Evolutionary conservation across 2,329 filamentous ascomycete genomes (phyloP), one percentile per base, ranked within the genome.

Genomic region (Botrytis deweyae): DNA sequence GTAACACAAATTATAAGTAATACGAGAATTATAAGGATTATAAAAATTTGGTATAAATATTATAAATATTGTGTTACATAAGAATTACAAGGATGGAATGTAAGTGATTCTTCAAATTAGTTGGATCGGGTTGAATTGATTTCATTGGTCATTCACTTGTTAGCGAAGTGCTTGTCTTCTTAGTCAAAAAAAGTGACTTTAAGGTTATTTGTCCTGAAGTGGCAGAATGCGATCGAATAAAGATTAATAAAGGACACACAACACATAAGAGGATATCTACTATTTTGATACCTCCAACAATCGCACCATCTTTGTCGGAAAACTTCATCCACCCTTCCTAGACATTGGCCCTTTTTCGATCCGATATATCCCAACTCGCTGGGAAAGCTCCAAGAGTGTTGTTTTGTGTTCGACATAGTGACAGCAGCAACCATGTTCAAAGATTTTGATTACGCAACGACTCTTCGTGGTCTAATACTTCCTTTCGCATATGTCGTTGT

Each of bases 401-500:
- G 36, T n/a, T 52, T 52, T 38, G 46, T 36, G 52, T 29, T 68
- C 65, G 20, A 71, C 62, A 71, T 33, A 33, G n/a, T 29, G 25
- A 58, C 52, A 29, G n/a, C n/a, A 52, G 40, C 63, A 62, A 70
- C 61, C 22, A 80, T 82, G 78, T 79, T 81, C 73, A 74, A 44
- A 18, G 52, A 76, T 76, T 83, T 91, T 78, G 89, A 97, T 87
- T 97, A 94, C 94, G 85, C 92, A 84, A 68, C 71, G 25, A 72
- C 71, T n/a, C 64, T 72, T 10, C 71, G 71, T 72, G 92, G 93
- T 84, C 91, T 98, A 75, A 86, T 90, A 81, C 89, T 98, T 80
- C 95, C 96, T 75, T 89, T 98, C 81, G 91, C 93, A 84, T 99
- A 99, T 84, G 88, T 99, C 74, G 87, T 90, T 78, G 93, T 98